phyloP scores from a whole-genome alignment of 1,284 basidiomycete genomes.

The Ustilago bromivora region DNA sequence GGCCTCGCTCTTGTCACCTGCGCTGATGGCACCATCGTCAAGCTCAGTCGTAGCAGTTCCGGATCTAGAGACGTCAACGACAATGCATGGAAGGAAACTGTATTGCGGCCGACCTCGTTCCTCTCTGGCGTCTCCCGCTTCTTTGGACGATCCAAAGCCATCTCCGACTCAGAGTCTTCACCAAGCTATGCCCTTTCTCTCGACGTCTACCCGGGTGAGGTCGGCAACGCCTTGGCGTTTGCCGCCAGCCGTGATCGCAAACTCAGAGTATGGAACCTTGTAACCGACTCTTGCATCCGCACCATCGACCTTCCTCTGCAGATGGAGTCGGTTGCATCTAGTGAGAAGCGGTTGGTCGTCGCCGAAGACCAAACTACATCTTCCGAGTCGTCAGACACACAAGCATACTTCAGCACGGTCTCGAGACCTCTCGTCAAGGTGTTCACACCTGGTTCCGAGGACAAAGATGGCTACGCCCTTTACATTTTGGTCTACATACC shows the following conservation, averaged over 20 bases:
- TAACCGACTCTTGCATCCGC: conserved; percentile 62
- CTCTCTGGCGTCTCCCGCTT: conserved; percentile 61
- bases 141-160: conserved; percentile 46
- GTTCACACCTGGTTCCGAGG: conserved; percentile 47
- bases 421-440: conserved; percentile 49
- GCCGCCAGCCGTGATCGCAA: conserved; percentile 63
- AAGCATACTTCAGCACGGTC: conserved; percentile 42
- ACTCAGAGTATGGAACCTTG: conserved; percentile 64
- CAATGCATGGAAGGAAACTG: conserved; percentile 54
- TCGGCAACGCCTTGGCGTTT: conserved; percentile 54
- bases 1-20: conserved; percentile 60
- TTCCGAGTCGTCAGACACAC: conserved; percentile 22
- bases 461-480: conserved; percentile 39
- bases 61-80: conserved; percentile 30
- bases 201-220: conserved; percentile 46
- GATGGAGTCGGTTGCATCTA: conserved; percentile 26
- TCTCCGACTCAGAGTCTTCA: conserved; percentile 42
- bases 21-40: conserved; percentile 60
- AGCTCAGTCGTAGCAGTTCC: conserved; percentile 45
- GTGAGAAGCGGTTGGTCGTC: conserved; percentile 34
- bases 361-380: conserved; percentile 27
- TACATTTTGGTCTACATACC: conserved; percentile 62
- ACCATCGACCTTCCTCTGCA: conserved; percentile 57
- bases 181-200: conserved; percentile 54
- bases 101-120: conserved; percentile 59